These are phyloP conservation scores for Sclerotiophoma versabilis DNA, from an alignment of 2,329 filamentous ascomycete genomes.

Conservation along the genomic window DNA sequence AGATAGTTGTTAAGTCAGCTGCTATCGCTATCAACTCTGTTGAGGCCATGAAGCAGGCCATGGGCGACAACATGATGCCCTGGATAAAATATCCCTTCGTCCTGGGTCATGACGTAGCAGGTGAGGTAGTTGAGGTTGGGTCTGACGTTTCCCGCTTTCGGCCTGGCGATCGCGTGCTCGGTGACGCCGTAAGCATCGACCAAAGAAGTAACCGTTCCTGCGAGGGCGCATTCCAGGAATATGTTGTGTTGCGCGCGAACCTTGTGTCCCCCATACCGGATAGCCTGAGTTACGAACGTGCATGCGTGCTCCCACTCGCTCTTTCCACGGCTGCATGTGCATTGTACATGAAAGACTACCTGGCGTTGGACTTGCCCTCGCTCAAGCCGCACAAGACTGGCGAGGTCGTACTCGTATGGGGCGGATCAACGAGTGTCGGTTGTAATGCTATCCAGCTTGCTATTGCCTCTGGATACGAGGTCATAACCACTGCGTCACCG, in stretches of 20 bases:
- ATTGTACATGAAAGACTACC: conserved; percentile 21
- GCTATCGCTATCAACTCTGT: conserved; percentile 54
- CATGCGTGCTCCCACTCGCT: conserved; percentile 50
- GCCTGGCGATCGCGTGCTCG: conserved; percentile 53
- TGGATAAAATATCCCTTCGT: conserved; percentile 20
- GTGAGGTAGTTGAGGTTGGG: conserved; percentile 53
- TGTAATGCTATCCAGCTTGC: conserved; percentile 58
- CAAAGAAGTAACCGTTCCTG: conserved; percentile 18
- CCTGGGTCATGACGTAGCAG: conserved; percentile 52
- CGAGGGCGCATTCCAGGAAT: conserved; percentile 61
- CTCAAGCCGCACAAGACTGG: conserved; percentile 54
- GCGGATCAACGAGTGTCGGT: conserved; percentile 58
- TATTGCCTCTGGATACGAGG: conserved; percentile 52
- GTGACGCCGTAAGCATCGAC: conserved; percentile 20
- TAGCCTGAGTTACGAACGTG: conserved; percentile 56
- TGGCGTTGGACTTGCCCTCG: conserved; percentile 30
- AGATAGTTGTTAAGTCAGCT: conserved; percentile 51
- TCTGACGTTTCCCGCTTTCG: conserved; percentile 50
- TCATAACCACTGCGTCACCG: conserved; percentile 56
- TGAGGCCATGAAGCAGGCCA: conserved; percentile 50
- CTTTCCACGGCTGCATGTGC: conserved; percentile 22
- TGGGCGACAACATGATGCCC: conserved; percentile 20
- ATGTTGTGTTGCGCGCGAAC: conserved; percentile 57
- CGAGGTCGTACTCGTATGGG: conserved; percentile 51
- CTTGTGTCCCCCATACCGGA: conserved; percentile 57